These are phyloP conservation scores for Cynanchum wilfordii DNA, from an alignment of 257 asterid genomes.

Conservation along the genomic window DNA sequence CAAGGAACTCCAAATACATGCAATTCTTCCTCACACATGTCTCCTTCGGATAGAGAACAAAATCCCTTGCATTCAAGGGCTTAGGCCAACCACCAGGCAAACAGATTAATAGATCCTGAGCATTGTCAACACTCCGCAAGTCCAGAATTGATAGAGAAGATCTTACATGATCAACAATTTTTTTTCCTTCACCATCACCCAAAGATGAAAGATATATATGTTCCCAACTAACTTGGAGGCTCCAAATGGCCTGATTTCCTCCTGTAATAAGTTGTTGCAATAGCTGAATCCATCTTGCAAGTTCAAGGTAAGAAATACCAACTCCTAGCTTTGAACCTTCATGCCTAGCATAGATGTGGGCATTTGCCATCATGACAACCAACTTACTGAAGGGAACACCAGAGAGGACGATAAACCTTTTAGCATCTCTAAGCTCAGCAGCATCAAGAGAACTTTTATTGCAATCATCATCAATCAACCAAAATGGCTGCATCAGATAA, in stretches of 20 bases:
- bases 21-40: constrained; percentile 62
- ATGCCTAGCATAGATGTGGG: constrained; percentile 67
- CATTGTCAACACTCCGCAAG: constrained; percentile 33
- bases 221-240: constrained; percentile 85
- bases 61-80: constrained; percentile 70
- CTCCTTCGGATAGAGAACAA: constrained; percentile 52
- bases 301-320: constrained; percentile 76
- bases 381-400: constrained; percentile 71
- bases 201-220: constrained; percentile 84
- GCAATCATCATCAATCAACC: constrained; percentile 43
- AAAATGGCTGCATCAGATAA: constrained; percentile 65
- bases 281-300: constrained; percentile 88
- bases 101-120: constrained; percentile 44
- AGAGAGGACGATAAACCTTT: constrained; percentile 60
- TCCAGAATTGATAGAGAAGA: constrained; percentile 41
- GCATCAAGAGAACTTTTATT: constrained; percentile 26
- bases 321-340: constrained; percentile 58
- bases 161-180: constrained; percentile 44
- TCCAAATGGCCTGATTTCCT: constrained; percentile 76
- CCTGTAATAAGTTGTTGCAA: constrained; percentile 61
- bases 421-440: constrained; percentile 63
- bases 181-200: constrained; percentile 65
- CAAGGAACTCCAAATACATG: constrained; percentile 68
- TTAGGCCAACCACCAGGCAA: constrained; percentile 93
- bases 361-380: constrained; percentile 78